Conservation (phyloP, 108 stramenopile species). For the Chaetoceros tenuissimus region DNA sequence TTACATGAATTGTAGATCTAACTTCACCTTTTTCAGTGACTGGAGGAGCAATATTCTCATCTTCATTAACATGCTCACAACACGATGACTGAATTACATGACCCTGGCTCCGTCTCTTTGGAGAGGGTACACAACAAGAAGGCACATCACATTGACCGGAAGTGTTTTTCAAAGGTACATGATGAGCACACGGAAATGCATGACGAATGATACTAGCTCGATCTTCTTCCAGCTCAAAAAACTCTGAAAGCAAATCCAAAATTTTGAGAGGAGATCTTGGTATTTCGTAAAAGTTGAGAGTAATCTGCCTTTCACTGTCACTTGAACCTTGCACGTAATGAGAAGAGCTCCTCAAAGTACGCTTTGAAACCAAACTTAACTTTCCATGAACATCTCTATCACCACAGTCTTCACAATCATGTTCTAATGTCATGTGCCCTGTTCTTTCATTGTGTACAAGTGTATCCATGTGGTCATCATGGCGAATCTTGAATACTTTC, state of each 20-base stretch:
- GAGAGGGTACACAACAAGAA: too few species aligned
- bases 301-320: constrained; percentile 12
- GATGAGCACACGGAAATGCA: too few species aligned
- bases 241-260: constrained; percentile 18
- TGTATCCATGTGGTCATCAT: constrained; percentile 40
- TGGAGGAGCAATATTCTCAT: too few species aligned
- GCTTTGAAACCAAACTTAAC: constrained; percentile 18
- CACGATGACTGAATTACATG: too few species aligned
- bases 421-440: constrained; percentile 37
- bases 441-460: constrained; percentile 28
- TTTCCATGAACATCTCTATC: constrained; percentile 41
- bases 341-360: constrained; percentile 36
- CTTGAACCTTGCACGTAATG: neutral
- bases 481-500: constrained; percentile 16
- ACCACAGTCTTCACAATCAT: too few species aligned
- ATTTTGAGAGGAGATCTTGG: constrained; percentile 17
- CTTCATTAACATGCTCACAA: too few species aligned
- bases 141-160: too few species aligned
- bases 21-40: too few species aligned
- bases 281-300: constrained; percentile 31
- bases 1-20: constrained; percentile 31
- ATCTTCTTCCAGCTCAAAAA: constrained; percentile 28
- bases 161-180: too few species aligned
- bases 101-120: too few species aligned
- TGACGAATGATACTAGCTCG: too few species aligned